Evolutionary conservation across 2,329 filamentous ascomycete genomes (phyloP).

Genomic region (Coniochaeta hoffmannii): DNA sequence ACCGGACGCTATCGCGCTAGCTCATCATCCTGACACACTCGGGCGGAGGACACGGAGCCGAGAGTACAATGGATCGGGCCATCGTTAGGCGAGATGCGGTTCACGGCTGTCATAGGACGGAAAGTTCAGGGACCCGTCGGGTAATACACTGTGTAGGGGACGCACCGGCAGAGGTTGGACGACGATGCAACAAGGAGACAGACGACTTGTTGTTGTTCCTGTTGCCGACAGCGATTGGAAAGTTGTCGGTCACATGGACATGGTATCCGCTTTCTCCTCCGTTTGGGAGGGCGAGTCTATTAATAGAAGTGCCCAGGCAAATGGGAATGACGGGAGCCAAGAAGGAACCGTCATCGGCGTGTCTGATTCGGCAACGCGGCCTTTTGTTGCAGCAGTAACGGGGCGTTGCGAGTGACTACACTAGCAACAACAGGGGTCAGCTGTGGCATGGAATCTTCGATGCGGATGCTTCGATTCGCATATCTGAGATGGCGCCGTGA

Average conservation of each 20-base stretch:
- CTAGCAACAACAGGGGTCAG: not conserved
- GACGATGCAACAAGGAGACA: too few species aligned
- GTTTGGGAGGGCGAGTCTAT: not conserved
- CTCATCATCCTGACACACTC: not conserved
- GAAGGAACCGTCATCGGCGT: not conserved
- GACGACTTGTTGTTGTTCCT: too few species aligned
- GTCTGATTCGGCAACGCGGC: not conserved
- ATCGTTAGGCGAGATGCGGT: not conserved
- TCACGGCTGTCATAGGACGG: not conserved
- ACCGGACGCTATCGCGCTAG: not conserved
- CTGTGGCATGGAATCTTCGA: conserved; percentile 2
- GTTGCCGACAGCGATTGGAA: not conserved
- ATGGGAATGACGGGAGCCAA: not conserved
- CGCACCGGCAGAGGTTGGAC: not conserved
- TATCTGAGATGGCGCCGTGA: conserved; percentile 1
- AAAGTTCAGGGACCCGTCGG: not conserved
- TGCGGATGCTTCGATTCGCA: conserved; percentile 3
- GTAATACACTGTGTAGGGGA: not conserved
- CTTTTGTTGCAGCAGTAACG: not conserved
- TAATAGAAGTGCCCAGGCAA: not conserved
- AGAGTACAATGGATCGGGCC: not conserved
- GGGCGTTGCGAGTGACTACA: not conserved
- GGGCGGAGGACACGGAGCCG: not conserved
- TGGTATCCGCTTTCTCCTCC: not conserved
- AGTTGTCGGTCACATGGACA: not conserved